These are phyloP conservation scores for Sphaerulina vaccinii DNA, from an alignment of 2,329 filamentous ascomycete genomes.

Conservation along the genomic window DNA sequence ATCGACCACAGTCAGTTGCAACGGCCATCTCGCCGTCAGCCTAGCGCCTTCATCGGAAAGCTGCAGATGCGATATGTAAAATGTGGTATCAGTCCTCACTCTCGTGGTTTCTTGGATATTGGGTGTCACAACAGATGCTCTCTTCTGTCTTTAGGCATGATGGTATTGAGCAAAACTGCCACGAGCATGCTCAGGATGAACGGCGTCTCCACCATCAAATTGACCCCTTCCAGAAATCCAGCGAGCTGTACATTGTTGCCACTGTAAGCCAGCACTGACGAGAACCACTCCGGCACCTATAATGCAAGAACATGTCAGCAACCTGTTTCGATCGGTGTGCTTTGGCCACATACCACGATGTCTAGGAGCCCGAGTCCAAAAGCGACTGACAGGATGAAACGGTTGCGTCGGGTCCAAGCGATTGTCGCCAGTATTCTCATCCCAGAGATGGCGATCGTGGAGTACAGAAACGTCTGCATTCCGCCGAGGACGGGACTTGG, in stretches of 20 bases:
- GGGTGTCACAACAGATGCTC: background rate
- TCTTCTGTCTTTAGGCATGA: conserved; percentile 23
- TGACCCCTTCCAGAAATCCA: conserved; percentile 25
- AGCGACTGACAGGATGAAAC: conserved; percentile 63
- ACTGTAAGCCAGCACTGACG: conserved; percentile 18
- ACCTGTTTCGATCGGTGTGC: no score
- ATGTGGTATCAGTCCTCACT: background rate
- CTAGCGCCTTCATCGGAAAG: no score
- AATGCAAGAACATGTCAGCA: background rate
- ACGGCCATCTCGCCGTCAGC: background rate
- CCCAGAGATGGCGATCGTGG: conserved; percentile 71
- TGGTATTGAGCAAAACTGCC: conserved; percentile 22
- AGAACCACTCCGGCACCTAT: conserved; percentile 20
- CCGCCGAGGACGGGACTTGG: conserved; percentile 39
- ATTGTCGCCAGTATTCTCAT: conserved; percentile 69
- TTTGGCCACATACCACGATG: conserved; percentile 18
- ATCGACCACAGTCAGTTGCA: no score
- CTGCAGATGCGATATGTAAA: no score
- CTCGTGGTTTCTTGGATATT: background rate
- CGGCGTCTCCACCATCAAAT: conserved; percentile 25
- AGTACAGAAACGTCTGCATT: conserved; percentile 72
- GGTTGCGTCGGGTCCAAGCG: conserved; percentile 70
- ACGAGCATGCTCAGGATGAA: conserved; percentile 25
- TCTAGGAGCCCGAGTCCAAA: conserved; percentile 24
- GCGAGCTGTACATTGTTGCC: conserved; percentile 20